Evolutionary conservation across 495 filamentous ascomycete species (phyloP).

Genomic region (Sordaria brevicollis): DNA sequence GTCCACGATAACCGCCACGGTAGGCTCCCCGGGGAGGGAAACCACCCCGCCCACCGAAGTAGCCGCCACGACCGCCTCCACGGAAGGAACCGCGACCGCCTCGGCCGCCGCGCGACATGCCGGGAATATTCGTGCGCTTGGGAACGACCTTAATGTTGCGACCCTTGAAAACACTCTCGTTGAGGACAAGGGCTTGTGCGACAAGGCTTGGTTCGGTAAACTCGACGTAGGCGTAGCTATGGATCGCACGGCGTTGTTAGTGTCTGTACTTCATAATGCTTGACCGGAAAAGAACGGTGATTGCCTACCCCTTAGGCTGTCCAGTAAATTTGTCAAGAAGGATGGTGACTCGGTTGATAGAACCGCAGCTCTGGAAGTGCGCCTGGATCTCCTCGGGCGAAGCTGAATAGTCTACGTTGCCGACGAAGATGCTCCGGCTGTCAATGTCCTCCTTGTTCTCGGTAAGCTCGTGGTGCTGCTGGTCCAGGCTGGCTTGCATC

Average conservation of each 20-base stretch:
- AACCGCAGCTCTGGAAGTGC: conserved; percentile 95
- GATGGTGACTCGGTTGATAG: conserved; percentile 97
- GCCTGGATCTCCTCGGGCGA: conserved; percentile 98
- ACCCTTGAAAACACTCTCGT: conserved; percentile 93
- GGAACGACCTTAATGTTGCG: conserved; percentile 95
- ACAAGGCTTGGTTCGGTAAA: conserved; percentile 93
- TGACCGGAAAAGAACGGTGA: not conserved
- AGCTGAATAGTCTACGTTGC: conserved; percentile 97
- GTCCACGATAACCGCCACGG: conserved; percentile 69
- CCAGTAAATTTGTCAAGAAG: conserved; percentile 96
- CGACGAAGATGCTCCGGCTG: conserved; percentile 91
- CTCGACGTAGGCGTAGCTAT: conserved; percentile 97
- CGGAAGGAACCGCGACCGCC: conserved; percentile 42
- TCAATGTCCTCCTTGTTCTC: conserved; percentile 97
- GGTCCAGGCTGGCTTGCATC: conserved; percentile 87
- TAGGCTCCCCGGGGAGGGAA: conserved; percentile 62
- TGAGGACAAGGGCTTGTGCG: conserved; percentile 84
- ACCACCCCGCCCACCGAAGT: conserved; percentile 40
- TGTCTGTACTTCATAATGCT: not conserved
- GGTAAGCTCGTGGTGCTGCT: conserved; percentile 67
- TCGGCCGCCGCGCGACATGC: conserved; percentile 72
- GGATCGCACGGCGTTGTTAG: not conserved
- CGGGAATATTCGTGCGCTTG: conserved; percentile 94
- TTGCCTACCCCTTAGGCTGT: conserved; percentile 82
- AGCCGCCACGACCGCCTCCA: conserved; percentile 50